Conservation (phyloP, 257 asterid genomes). For the Solanum neorickii region DNA sequence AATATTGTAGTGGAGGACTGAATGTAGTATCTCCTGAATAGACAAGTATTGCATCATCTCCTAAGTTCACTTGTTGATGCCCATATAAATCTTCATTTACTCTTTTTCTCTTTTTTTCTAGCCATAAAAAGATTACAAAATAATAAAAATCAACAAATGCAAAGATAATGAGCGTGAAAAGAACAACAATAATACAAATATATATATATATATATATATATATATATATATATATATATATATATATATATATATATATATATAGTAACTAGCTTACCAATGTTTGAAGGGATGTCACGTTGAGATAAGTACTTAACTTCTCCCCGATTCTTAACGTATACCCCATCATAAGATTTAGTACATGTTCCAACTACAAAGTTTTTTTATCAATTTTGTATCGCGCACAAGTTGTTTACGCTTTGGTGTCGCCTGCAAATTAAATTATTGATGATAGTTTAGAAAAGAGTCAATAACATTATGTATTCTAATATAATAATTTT, state of each 20-base stretch:
- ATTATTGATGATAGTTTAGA: background rate
- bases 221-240: too few relatives aligned
- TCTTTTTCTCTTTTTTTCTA: background rate
- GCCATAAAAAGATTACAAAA: background rate
- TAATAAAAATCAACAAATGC: background rate
- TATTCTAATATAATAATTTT: too few relatives aligned
- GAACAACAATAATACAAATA: too few relatives aligned
- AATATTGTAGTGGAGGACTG: background rate
- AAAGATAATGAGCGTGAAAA: background rate
- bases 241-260: too few relatives aligned
- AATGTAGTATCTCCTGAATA: background rate
- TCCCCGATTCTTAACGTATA: background rate
- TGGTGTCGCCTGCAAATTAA: background rate
- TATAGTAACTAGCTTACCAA: background rate
- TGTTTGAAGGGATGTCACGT: background rate
- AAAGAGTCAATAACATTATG: background rate
- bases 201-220: too few relatives aligned
- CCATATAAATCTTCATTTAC: background rate
- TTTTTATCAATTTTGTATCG: background rate
- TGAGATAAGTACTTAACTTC: background rate
- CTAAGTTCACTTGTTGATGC: background rate
- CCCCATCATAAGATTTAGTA: background rate
- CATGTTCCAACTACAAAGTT: background rate
- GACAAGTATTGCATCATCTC: background rate
- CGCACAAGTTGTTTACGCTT: background rate